phyloP scores from a whole-genome alignment of 2,329 filamentous ascomycete species.

The Fulvia fulva region DNA sequence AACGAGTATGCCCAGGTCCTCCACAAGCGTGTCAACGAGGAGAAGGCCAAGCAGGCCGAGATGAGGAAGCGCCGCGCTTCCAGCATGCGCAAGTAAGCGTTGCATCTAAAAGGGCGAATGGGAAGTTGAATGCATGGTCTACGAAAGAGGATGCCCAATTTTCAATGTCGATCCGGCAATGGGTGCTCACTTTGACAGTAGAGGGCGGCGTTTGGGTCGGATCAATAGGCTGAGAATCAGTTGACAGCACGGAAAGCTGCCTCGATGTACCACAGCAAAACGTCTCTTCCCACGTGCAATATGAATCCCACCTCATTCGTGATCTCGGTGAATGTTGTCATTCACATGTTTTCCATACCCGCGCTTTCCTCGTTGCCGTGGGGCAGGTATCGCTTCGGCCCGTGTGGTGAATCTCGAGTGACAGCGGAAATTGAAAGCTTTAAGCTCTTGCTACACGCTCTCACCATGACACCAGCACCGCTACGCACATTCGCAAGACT shows the following conservation, averaged over 20 bases:
- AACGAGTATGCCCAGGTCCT: conserved; percentile 96
- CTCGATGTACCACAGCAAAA: conserved; percentile 17
- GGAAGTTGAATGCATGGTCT: conserved; percentile 6
- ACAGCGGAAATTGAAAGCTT: background rate
- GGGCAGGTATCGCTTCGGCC: background rate
- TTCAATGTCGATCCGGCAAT: conserved; percentile 14
- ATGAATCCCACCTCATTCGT: background rate
- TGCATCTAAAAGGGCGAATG: background rate
- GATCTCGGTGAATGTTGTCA: background rate
- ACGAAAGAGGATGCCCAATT: conserved; percentile 8
- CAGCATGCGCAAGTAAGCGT: conserved; percentile 76
- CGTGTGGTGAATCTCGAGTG: background rate
- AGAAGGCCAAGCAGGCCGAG: conserved; percentile 91
- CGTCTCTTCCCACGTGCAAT: conserved; percentile 3
- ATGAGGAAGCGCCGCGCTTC: conserved; percentile 94
- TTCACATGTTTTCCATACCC: background rate
- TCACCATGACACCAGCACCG: conserved; percentile 17
- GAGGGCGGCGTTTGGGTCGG: conserved; percentile 11
- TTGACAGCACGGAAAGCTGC: conserved; percentile 7
- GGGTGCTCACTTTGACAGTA: conserved; percentile 17
- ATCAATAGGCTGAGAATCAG: conserved; percentile 2
- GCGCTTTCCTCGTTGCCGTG: background rate
- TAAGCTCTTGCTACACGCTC: conserved; percentile 3
- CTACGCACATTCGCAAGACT: conserved; percentile 1
- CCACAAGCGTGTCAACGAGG: conserved; percentile 94